A percentile compares a stretch with the other conserved stretches of the same genome.
Evolutionary conservation across 495 filamentous ascomycete genomes (phyloP).

Genomic region (Aspergillus hancockii): DNA sequence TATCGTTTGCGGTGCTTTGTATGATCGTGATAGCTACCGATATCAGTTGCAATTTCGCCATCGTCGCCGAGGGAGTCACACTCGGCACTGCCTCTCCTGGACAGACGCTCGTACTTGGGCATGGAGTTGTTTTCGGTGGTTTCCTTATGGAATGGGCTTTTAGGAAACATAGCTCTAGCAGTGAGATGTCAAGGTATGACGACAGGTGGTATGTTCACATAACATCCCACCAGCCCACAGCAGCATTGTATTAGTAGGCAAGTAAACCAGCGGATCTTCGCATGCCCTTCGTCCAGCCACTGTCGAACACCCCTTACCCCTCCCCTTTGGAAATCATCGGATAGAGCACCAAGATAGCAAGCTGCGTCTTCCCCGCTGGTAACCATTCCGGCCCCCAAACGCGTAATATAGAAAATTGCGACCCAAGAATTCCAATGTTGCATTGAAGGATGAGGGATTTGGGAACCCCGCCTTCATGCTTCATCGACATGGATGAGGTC

Average conservation of each 20-base stretch:
- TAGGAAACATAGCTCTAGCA: too few relatives aligned
- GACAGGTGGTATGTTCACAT: too few relatives aligned
- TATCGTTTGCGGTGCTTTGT: too few relatives aligned
- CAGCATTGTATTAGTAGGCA: too few relatives aligned
- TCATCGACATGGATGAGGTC: background rate
- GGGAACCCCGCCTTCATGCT: background rate
- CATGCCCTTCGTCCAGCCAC: too few relatives aligned
- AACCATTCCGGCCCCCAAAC: background rate
- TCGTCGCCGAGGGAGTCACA: background rate
- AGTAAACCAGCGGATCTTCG: too few relatives aligned
- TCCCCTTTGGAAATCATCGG: background rate
- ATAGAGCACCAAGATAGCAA: background rate
- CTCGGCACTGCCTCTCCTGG: background rate
- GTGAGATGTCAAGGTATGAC: too few relatives aligned
- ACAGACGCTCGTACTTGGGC: conserved; percentile 3
- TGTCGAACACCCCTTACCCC: background rate
- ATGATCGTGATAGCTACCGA: too few relatives aligned
- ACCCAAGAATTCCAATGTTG: background rate
- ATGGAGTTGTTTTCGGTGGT: background rate
- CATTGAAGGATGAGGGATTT: background rate
- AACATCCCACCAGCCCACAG: too few relatives aligned
- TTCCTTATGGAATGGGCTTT: background rate
- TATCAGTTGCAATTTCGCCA: too few relatives aligned
- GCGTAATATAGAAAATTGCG: background rate
- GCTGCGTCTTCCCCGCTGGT: too few relatives aligned